Base-by-base conservation (phyloP, 306 rosid genomes). In the Ceratonia siliqua region DNA sequence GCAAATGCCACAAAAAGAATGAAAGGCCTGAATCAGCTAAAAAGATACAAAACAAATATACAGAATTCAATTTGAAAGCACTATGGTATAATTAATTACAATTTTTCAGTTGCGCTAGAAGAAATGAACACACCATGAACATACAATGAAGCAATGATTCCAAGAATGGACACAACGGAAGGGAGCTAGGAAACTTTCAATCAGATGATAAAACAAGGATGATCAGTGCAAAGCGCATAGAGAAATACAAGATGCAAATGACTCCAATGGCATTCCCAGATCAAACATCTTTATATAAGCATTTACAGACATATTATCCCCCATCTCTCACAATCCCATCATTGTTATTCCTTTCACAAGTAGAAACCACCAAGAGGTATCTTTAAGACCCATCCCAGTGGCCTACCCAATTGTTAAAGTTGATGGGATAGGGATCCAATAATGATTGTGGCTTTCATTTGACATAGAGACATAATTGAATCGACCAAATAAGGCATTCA, bases 401-500 rank as follows among this genome's bases (percentile, higher is more conserved):
- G 33, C 54, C 45, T 45, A 57, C 41, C 41, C 15, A 18, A 12
- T 32, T 25, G 72, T 18, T 65, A 70, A 50, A 39, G 38, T 12
- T 5, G 22, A 63, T n/a, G n/a, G n/a, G n/a, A n/a, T n/a, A 24
- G 30, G 78, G 24, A 49, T 17, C 68, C 46, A 56, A 38, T 61
- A 39, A 22, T 32, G 62, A 22, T 62, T 30, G 39, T 15, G 69
- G 45, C 61, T 50, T 20, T 1, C 24, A 57, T 56, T 72, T 48
- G 75, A 32, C 35, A 20, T 10, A 61, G 15, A 52, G 56, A 62
- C 6, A 72, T 21, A 57, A 57, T 57, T 53, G 12, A 73, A 50
- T 28, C 49, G 57, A 67, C 49, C 21, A 53, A 68, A 59, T 33
- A 61, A 33, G 63, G 17, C 70, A 49, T 61, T 17, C 42, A 38